Conservation (phyloP, 2,329 filamentous ascomycete species). For the Cryphonectria parasitica region DNA sequence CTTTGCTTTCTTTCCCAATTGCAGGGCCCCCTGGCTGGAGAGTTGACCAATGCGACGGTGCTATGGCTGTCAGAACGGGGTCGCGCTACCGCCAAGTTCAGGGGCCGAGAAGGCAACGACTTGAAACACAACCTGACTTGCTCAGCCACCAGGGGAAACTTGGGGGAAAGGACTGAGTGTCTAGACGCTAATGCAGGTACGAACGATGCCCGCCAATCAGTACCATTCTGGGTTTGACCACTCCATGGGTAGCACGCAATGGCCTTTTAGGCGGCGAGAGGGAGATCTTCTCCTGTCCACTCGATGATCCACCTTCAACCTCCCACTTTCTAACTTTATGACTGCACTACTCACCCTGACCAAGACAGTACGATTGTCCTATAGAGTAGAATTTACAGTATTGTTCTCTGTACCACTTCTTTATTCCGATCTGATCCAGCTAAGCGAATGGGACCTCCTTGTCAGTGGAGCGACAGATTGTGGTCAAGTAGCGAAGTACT, state of each 20-base stretch:
- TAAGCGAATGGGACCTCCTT: not conserved
- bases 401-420: not conserved
- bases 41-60: slow-evolving; percentile 15
- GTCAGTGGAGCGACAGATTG: not conserved
- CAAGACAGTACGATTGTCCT: too few species aligned
- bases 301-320: not conserved
- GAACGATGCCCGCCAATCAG: slow-evolving; percentile 14
- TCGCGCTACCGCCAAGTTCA: not conserved
- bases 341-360: not conserved
- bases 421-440: too few species aligned
- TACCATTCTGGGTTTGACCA: not conserved
- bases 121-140: slow-evolving; percentile 25
- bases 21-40: slow-evolving; percentile 1
- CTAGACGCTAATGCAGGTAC: slow-evolving; percentile 28
- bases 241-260: not conserved
- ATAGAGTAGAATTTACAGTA: not conserved
- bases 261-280: not conserved
- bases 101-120: not conserved
- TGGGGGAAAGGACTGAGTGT: not conserved
- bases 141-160: slow-evolving; percentile 28
- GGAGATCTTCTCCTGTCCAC: not conserved
- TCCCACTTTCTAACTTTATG: not conserved
- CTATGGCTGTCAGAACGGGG: not conserved
- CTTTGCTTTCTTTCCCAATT: not conserved
- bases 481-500: not conserved